A percentile compares a stretch with the other conserved stretches of the same genome.
phyloP scores from a whole-genome alignment of 768 basidiomycete genomes.

The Tephrocybe sp. region DNA sequence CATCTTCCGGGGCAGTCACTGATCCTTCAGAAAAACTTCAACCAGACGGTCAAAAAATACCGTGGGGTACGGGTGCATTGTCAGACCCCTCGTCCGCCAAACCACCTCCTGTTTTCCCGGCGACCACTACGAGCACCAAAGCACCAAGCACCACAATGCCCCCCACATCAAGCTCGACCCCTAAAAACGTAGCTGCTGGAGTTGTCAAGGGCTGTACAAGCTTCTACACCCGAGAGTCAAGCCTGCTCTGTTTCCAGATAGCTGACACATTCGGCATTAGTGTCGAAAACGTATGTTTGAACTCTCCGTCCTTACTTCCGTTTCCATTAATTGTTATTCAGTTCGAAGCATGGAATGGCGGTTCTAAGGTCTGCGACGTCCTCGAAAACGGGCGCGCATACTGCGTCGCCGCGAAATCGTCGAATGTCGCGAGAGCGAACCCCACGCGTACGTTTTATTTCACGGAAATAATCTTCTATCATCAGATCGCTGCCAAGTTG shows the following conservation, averaged over 20 bases:
- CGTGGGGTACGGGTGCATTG: slow-evolving; percentile 69
- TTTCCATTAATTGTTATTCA: background rate
- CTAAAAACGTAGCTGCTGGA: slow-evolving; percentile 1
- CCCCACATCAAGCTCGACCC: slow-evolving; percentile 4
- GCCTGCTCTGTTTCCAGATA: slow-evolving; percentile 7
- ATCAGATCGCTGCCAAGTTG: slow-evolving; percentile 7
- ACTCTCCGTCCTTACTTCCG: background rate
- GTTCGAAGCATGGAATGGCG: slow-evolving; percentile 10
- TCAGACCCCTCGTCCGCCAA: slow-evolving; percentile 39
- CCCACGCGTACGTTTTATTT: slow-evolving; percentile 7
- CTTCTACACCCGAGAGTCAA: slow-evolving; percentile 10
- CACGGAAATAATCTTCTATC: slow-evolving; percentile 9
- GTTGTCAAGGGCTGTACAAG: slow-evolving; percentile 8
- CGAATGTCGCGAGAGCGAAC: slow-evolving; percentile 1
- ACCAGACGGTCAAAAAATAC: slow-evolving; percentile 49
- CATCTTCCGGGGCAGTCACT: slow-evolving; percentile 45
- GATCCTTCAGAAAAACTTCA: slow-evolving; percentile 53
- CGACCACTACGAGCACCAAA: background rate
- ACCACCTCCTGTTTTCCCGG: slow-evolving; percentile 28
- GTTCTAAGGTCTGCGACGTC: slow-evolving; percentile 2
- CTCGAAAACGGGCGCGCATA: slow-evolving; percentile 5
- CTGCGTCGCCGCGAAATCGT: background rate
- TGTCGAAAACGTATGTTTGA: background rate
- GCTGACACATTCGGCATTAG: slow-evolving; percentile 7
- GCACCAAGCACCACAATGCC: slow-evolving; percentile 2